These are phyloP conservation scores for Diversispora epigaea DNA, from an alignment of 192 early-diverging fungal genomes.

Conservation along the genomic window DNA sequence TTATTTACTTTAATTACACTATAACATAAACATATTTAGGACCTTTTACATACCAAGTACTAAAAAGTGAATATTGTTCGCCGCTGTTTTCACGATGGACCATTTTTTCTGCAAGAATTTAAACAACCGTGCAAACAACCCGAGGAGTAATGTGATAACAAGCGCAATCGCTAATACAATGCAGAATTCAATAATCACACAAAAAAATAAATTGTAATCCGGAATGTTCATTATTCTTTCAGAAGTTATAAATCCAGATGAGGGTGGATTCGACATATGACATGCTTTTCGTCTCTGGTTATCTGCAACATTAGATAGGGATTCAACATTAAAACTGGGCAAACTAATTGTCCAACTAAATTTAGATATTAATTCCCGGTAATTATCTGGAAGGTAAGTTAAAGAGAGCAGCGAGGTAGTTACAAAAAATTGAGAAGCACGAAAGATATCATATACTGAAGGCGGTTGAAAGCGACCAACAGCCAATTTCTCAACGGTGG, in stretches of 20 bases:
- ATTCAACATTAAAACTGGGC: not conserved
- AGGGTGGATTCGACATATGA: not conserved
- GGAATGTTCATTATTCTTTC: not conserved
- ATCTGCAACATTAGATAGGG: not conserved
- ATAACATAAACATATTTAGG: no score
- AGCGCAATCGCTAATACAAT: not conserved
- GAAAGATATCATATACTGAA: constrained; percentile 24
- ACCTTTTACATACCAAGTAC: constrained; percentile 21
- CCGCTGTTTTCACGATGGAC: no score
- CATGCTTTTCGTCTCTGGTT: not conserved
- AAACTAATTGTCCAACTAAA: constrained; percentile 10
- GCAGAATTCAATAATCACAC: not conserved
- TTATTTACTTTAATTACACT: no score
- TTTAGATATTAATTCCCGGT: constrained; percentile 4
- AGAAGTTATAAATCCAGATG: not conserved
- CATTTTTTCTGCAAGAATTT: no score
- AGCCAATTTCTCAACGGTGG: no score
- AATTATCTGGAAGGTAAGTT: not conserved
- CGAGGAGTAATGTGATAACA: not conserved
- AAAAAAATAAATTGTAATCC: constrained; percentile 16
- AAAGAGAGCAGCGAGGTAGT: constrained; percentile 15
- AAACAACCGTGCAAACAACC: not conserved
- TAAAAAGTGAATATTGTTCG: no score
- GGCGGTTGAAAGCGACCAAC: no score
- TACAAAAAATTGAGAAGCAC: constrained; percentile 15